Evolutionary conservation across 257 asterid species (phyloP), one percentile per base, ranked within the genome.

Genomic region (Petunia secreta): DNA sequence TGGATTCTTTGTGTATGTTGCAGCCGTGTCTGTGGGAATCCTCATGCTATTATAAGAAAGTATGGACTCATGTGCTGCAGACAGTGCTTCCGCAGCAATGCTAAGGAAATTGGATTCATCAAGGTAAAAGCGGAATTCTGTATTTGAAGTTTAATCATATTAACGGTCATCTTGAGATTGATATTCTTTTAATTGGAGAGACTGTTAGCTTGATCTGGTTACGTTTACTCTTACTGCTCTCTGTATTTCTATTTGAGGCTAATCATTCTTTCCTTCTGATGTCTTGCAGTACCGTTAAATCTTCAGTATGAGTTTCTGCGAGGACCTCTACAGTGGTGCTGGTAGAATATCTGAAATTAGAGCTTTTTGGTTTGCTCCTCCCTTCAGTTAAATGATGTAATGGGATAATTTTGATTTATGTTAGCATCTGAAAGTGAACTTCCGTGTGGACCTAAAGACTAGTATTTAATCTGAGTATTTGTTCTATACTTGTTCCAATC

Each of bases 71-170:
- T 80, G 83, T 80, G 83, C 69, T 80, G 83, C 74, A 69, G 83
- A n/a, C 83, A 80, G 63, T 80, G 83, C 73, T 80, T 80, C 83
- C 83, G 83, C 71, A 55, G 71, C 74, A 80, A 80, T 40, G 83
- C 83, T 2, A 80, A 80, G 79, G 83, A 80, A 38, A 80, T 80
- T 13, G 83, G 83, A 25, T 80, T 80, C 74, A 80, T 80, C 41
- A 80, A 80, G 83, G 82, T 79, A 77, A 34, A 50, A 2, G 2
- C 11, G 10, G 1, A 37, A 5, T 13, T 11, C 14, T 71, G 0
- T 71, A 5, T 71, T 69, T 1, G 1, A 48, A 34, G 36, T 25
- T 48, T 0, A 25, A 34, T 14, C 11, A 0, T 8, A 5, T 0
- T 48, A 46, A 4, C 1, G 1, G 57, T 16, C 8, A 4, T 8